Conservation (phyloP, 2,329 filamentous ascomycete genomes). For the Daldinia eschscholtzii region DNA sequence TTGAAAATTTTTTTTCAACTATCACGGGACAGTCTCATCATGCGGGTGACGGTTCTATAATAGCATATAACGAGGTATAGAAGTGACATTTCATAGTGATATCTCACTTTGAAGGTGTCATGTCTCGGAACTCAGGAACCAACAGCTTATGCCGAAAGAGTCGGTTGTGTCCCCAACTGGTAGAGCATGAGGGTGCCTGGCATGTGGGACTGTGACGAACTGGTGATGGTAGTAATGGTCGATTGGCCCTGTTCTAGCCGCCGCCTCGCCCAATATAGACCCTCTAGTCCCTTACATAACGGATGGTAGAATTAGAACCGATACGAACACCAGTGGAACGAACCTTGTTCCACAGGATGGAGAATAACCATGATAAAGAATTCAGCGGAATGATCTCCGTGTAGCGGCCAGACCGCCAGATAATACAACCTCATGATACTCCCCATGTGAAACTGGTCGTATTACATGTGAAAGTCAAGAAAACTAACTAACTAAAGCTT, state of each 20-base stretch:
- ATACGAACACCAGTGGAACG: slow-evolving; percentile 18
- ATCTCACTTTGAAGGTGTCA: slow-evolving; percentile 30
- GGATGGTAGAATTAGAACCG: slow-evolving; percentile 15
- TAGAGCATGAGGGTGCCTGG: slow-evolving; percentile 30
- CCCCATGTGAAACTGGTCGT: slow-evolving; percentile 27
- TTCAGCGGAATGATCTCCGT: slow-evolving; percentile 18
- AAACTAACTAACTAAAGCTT: background rate
- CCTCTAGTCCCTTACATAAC: slow-evolving; percentile 32
- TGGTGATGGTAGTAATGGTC: slow-evolving; percentile 9
- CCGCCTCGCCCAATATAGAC: slow-evolving; percentile 22
- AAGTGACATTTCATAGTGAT: slow-evolving; percentile 42
- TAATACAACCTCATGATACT: slow-evolving; percentile 32
- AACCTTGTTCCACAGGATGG: slow-evolving; percentile 24
- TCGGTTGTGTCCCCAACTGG: slow-evolving; percentile 25
- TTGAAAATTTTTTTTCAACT: slow-evolving; percentile 28
- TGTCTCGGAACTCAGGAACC: slow-evolving; percentile 37
- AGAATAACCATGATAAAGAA: slow-evolving; percentile 12
- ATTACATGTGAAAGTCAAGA: slow-evolving; percentile 32
- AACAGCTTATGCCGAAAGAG: slow-evolving; percentile 32
- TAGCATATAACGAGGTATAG: slow-evolving; percentile 16
- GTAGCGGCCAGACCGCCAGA: slow-evolving; percentile 29
- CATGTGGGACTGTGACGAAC: slow-evolving; percentile 33
- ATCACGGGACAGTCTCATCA: slow-evolving; percentile 36
- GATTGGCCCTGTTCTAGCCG: slow-evolving; percentile 39
- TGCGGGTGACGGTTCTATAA: slow-evolving; percentile 36